Evolutionary conservation across 441 rosid genomes (phyloP).

Genomic region (Manihot esculenta): DNA sequence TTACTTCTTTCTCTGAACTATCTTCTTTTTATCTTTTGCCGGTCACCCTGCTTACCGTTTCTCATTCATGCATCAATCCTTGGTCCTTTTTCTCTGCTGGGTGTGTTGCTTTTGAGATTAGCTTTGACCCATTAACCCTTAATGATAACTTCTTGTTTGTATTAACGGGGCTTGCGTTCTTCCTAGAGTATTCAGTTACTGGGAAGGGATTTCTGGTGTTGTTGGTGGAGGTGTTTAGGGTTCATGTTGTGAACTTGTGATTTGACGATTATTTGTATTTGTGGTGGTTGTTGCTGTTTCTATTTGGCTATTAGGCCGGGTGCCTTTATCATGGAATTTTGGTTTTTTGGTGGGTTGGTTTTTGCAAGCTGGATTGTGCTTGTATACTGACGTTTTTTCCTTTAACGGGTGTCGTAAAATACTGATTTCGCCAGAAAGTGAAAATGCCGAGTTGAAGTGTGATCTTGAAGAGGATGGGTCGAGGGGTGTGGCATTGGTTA

Average conservation of each 20-base stretch:
- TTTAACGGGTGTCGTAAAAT: slow-evolving; percentile 46
- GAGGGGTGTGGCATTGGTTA: slow-evolving; percentile 55
- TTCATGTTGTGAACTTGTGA: slow-evolving; percentile 37
- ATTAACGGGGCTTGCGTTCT: slow-evolving; percentile 38
- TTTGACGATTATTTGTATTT: slow-evolving; percentile 46
- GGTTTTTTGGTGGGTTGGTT: slow-evolving; percentile 51
- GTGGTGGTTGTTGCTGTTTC: slow-evolving; percentile 52
- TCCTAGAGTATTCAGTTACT: slow-evolving; percentile 38
- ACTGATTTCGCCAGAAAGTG: slow-evolving; percentile 25
- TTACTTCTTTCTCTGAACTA: slow-evolving; percentile 47
- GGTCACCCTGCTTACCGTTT: slow-evolving; percentile 48
- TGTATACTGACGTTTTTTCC: slow-evolving; percentile 46
- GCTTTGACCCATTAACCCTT: slow-evolving; percentile 27
- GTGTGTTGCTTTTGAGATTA: slow-evolving; percentile 32
- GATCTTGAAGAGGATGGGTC: slow-evolving; percentile 54
- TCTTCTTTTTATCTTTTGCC: slow-evolving; percentile 48
- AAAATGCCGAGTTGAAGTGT: slow-evolving; percentile 42
- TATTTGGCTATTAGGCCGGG: slow-evolving; percentile 46
- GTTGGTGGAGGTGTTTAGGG: slow-evolving; percentile 37
- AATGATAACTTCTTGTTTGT: slow-evolving; percentile 35
- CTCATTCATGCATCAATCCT: slow-evolving; percentile 48
- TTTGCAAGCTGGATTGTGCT: slow-evolving; percentile 49
- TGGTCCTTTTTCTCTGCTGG: slow-evolving; percentile 48
- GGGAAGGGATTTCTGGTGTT: slow-evolving; percentile 47
- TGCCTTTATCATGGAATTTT: slow-evolving; percentile 51